Evolutionary conservation across 164 flowering plant species (phyloP).

Genomic region (Cinnamomum chago): DNA sequence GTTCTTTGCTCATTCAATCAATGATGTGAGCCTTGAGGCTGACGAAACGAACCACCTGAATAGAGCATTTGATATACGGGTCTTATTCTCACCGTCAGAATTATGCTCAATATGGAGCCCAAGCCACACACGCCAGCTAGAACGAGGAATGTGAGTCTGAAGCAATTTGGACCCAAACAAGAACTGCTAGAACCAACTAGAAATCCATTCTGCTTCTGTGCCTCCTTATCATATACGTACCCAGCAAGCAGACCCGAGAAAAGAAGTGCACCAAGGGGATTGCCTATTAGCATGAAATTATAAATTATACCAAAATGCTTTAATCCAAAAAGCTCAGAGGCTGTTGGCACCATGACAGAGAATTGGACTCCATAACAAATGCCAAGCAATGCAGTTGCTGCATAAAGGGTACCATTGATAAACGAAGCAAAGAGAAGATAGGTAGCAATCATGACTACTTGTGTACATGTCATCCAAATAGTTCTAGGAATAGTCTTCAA

Average conservation of each 20-base stretch:
- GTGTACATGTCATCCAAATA: conserved; percentile 68
- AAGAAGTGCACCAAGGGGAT: conserved; percentile 83
- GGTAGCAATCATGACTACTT: conserved; percentile 53
- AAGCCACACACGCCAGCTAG: conserved; percentile 63
- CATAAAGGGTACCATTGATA: conserved; percentile 56
- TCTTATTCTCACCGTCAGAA: conserved; percentile 52
- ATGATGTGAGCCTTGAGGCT: conserved; percentile 40
- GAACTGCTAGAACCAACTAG: conserved; percentile 22
- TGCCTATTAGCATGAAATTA: conserved; percentile 67
- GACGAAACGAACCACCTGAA: conserved; percentile 71
- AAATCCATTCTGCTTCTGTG: conserved; percentile 44
- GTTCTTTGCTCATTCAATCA: conserved; percentile 13
- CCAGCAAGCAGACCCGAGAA: conserved; percentile 79
- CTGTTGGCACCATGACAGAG: conserved; percentile 79
- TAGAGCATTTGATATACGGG: conserved; percentile 89
- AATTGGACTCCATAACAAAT: conserved; percentile 85
- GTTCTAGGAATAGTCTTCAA: conserved; percentile 64
- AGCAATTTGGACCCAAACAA: conserved; percentile 77
- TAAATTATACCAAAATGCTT: conserved; percentile 68
- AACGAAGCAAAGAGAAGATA: conserved; percentile 75
- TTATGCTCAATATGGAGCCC: conserved; percentile 52
- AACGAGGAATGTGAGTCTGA: conserved; percentile 61
- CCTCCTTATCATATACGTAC: conserved; percentile 65
- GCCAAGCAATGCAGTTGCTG: conserved; percentile 73
- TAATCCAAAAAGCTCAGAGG: conserved; percentile 87